These are phyloP conservation scores for Annulohypoxylon bovei DNA, from an alignment of 495 filamentous ascomycete species.

Conservation along the genomic window DNA sequence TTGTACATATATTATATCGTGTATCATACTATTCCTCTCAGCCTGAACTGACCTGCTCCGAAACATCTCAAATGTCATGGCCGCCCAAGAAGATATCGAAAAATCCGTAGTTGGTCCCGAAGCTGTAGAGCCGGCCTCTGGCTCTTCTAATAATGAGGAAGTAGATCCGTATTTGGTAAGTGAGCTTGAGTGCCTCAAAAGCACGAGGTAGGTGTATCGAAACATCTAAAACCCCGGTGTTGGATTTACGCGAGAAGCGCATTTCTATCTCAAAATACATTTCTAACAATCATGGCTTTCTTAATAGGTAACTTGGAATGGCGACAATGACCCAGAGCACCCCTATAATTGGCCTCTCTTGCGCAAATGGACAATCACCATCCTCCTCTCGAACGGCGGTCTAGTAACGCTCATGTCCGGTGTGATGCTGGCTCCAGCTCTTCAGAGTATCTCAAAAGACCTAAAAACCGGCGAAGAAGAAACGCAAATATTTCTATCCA, in stretches of 20 bases:
- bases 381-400: constrained; percentile 58
- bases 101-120: not conserved
- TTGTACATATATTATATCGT: no score
- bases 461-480: constrained; percentile 59
- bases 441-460: constrained; percentile 62
- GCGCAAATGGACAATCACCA: constrained; percentile 71
- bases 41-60: not conserved
- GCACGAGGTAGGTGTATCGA: not conserved
- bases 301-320: constrained; percentile 25
- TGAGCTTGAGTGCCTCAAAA: not conserved
- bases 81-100: not conserved
- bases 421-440: constrained; percentile 73
- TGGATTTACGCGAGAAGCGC: not conserved
- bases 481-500: constrained; percentile 48
- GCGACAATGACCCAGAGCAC: constrained; percentile 60
- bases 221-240: not conserved
- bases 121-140: not conserved
- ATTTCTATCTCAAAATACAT: not conserved
- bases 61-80: constrained; percentile 6
- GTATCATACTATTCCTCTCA: not conserved
- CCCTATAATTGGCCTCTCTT: constrained; percentile 67
- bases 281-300: not conserved
- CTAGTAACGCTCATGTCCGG: constrained; percentile 74
- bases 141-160: not conserved
- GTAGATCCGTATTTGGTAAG: constrained; percentile 12